Conservation (phyloP, 768 basidiomycete genomes). For the Lentinula sp. region DNA sequence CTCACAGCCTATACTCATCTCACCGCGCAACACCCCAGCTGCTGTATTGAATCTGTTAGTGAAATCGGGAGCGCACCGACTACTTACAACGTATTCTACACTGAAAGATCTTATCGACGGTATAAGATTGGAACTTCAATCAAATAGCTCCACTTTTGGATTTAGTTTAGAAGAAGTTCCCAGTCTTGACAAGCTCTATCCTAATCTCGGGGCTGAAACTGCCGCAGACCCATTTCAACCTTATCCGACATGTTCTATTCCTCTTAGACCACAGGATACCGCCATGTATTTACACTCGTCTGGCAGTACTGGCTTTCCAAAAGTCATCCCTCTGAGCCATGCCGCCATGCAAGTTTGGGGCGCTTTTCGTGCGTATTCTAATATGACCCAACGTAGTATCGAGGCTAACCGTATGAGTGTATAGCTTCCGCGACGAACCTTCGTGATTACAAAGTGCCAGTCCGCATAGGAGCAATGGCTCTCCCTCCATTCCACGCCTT, state of each 20-base stretch:
- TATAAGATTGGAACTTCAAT: not conserved
- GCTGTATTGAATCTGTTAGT: constrained; percentile 29
- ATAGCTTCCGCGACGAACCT: constrained; percentile 5
- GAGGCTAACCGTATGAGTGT: not conserved
- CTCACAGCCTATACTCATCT: constrained; percentile 32
- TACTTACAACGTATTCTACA: constrained; percentile 24
- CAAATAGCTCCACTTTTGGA: not conserved
- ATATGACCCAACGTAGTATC: not conserved
- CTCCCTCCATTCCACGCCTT: constrained; percentile 27
- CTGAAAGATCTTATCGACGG: not conserved
- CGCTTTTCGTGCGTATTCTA: not conserved
- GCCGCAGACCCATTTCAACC: not conserved
- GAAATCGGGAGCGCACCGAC: constrained; percentile 29
- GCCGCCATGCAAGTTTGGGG: constrained; percentile 17
- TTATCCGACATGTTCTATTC: not conserved
- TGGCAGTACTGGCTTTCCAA: constrained; percentile 33
- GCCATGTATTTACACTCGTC: constrained; percentile 31
- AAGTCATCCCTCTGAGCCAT: constrained; percentile 25
- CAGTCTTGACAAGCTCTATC: constrained; percentile 12
- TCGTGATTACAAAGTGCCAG: constrained; percentile 6
- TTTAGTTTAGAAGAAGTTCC: constrained; percentile 4
- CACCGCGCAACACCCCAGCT: constrained; percentile 28
- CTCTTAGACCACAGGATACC: constrained; percentile 11
- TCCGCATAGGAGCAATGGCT: constrained; percentile 18
- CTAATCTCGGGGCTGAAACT: constrained; percentile 18